Evolutionary conservation across 2,329 filamentous ascomycete genomes (phyloP).

Genomic region (Arachnomyces sp.): DNA sequence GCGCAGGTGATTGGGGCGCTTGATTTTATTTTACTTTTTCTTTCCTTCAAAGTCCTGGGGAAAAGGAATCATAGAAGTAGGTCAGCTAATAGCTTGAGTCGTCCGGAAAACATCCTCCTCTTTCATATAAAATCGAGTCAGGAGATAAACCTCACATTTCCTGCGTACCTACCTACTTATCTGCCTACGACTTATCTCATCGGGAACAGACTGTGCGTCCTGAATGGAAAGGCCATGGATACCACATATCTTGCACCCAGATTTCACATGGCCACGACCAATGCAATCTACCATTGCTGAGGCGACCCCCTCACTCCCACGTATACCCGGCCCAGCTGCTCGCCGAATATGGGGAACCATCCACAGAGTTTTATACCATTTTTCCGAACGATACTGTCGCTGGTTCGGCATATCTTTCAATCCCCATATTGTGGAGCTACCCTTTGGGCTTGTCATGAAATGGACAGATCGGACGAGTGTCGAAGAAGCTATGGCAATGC

Average conservation of each 20-base stretch:
- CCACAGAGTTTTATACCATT: constrained; percentile 21
- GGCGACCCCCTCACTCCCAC: constrained; percentile 19
- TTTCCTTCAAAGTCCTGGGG: too few relatives aligned
- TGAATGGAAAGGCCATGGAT: constrained; percentile 11
- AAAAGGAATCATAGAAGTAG: too few relatives aligned
- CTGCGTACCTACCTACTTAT: too few relatives aligned
- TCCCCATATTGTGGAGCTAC: not conserved
- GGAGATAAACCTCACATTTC: too few relatives aligned
- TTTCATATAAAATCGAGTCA: too few relatives aligned
- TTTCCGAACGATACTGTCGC: constrained; percentile 26
- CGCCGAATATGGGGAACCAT: constrained; percentile 22
- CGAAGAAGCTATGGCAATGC: constrained; percentile 2
- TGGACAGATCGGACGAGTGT: constrained; percentile 5
- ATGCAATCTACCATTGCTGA: constrained; percentile 13
- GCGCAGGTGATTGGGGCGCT: too few relatives aligned
- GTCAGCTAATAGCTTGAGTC: too few relatives aligned
- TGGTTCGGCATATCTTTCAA: constrained; percentile 4
- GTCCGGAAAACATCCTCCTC: too few relatives aligned
- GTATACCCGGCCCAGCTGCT: constrained; percentile 11
- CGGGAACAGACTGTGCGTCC: too few relatives aligned
- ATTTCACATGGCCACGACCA: constrained; percentile 22
- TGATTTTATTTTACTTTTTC: too few relatives aligned
- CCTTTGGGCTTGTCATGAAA: constrained; percentile 4
- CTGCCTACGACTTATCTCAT: too few relatives aligned
- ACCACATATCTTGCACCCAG: constrained; percentile 16